Evolutionary conservation across 148 eudicot species (phyloP).

Genomic region (Bassia scoparia): DNA sequence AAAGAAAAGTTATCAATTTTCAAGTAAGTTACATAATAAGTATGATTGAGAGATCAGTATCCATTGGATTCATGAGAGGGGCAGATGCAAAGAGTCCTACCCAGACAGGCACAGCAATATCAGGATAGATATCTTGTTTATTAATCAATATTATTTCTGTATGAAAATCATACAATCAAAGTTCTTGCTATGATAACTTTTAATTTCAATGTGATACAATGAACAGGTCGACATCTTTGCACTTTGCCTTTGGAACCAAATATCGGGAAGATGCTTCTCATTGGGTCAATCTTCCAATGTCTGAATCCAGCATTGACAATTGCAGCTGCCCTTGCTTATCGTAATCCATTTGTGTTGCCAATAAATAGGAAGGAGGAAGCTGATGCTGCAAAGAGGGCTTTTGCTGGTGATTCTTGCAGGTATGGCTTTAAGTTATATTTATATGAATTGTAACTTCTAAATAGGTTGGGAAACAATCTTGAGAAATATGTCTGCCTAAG

Average conservation of each 20-base stretch:
- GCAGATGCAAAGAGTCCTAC: background rate
- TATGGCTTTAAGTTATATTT: conserved; percentile 15
- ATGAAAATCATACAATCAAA: background rate
- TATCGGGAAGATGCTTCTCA: conserved; percentile 97
- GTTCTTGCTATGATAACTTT: background rate
- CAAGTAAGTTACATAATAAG: background rate
- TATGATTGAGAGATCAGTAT: background rate
- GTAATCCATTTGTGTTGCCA: conserved; percentile 94
- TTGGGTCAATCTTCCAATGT: conserved; percentile 95
- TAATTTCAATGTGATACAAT: conserved; percentile 5
- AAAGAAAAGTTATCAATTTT: background rate
- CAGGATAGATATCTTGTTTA: background rate
- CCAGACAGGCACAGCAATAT: too few species aligned
- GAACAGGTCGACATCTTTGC: conserved; percentile 78
- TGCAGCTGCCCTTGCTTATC: conserved; percentile 95
- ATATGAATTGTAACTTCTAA: background rate
- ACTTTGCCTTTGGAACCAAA: conserved; percentile 83
- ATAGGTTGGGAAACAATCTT: conserved; percentile 12
- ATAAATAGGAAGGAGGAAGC: conserved; percentile 87
- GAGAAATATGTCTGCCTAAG: background rate
- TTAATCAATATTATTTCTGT: background rate
- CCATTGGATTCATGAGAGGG: background rate
- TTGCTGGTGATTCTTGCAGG: conserved; percentile 99
- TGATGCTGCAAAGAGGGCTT: conserved; percentile 89
- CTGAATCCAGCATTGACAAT: conserved; percentile 81